Base-by-base conservation (phyloP, 768 basidiomycete genomes). In the Cantharellus anzutake region DNA sequence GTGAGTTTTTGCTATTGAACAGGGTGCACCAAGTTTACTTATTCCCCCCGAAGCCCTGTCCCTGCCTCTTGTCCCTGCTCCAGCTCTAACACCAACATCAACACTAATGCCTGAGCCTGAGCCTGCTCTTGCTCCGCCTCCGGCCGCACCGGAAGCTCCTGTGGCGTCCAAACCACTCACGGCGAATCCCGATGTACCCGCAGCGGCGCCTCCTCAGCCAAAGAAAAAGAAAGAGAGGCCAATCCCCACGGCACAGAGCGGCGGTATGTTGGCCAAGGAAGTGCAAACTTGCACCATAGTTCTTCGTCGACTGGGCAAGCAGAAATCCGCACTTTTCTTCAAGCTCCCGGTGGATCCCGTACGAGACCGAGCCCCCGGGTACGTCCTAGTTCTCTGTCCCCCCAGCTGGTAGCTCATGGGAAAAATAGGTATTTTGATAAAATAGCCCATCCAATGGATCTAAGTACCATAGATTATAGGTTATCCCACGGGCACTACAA, bases 341-440 rank as follows among this genome's bases (percentile, higher is more conserved):
- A 73, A 82, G 48, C 81, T 86, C 61, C 90, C 94, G 40, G 94
- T 98, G n/a, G 92, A 96, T 71, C 92, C 92, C n/a, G 80, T 94
- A 48, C 77, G 90, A 63, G 92, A 96, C 66, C 78, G 80, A 66
- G 92, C 90, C 5, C 88, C 88, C 16, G 86, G 86, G 87, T 94
- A 68, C 58, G 78, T 75, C 51, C 37, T 57, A 41, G 59, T 51
- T 58, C 14, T 57, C 48, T 57, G 42, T 16, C 44, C 63, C 20
- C 41, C 48, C 37, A 51, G 56, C 44, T 58, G 59, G 44, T 4
- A 41, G 5, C 37, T 37, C n/a, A 16, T 34, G 20, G 41, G 41
- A 5, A 11, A 7, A 4, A 51, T 4, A 94, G 92, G 64, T 98
- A 98, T 69, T 90, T 91, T 66, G 82, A 86, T 58, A 72, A 92